These are phyloP conservation scores for Aspergillus affinis DNA, from an alignment of 495 filamentous ascomycete species.

Conservation along the genomic window DNA sequence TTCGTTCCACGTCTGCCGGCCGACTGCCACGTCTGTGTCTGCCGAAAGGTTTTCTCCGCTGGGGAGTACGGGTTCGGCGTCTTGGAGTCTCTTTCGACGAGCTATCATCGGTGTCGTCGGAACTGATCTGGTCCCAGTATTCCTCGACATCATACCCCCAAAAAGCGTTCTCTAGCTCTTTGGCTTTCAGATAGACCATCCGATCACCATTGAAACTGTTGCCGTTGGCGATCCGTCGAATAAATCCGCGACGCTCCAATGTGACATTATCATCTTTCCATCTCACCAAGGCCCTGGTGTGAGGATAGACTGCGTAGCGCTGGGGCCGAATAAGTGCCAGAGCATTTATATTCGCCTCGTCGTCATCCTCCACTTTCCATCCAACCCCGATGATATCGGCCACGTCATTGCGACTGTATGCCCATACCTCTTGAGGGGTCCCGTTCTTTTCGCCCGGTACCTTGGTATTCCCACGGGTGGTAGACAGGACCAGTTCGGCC, in stretches of 20 bases:
- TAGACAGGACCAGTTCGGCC: slow-evolving; percentile 13
- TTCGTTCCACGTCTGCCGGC: background rate
- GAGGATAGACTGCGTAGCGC: slow-evolving; percentile 18
- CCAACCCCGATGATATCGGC: slow-evolving; percentile 20
- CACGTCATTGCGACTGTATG: slow-evolving; percentile 19
- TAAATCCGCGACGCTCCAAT: slow-evolving; percentile 22
- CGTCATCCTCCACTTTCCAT: slow-evolving; percentile 26
- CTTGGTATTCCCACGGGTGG: slow-evolving; percentile 18
- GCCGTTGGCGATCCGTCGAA: slow-evolving; percentile 20
- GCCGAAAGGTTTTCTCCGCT: slow-evolving; percentile 2
- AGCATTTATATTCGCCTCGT: slow-evolving; percentile 18
- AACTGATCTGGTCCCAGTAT: slow-evolving; percentile 5
- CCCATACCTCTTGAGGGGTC: slow-evolving; percentile 18
- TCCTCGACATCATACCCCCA: slow-evolving; percentile 4
- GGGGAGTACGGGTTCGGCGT: slow-evolving; percentile 3
- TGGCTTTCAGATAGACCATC: slow-evolving; percentile 25
- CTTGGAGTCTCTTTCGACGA: slow-evolving; percentile 1
- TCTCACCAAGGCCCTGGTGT: slow-evolving; percentile 23
- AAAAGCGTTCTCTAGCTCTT: slow-evolving; percentile 15
- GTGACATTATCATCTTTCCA: slow-evolving; percentile 23
- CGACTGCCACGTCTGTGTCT: slow-evolving; percentile 2
- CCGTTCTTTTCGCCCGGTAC: slow-evolving; percentile 6
- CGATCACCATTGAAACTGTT: slow-evolving; percentile 17
- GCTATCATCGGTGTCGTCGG: slow-evolving; percentile 2
- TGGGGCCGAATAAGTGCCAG: slow-evolving; percentile 10